phyloP scores from a whole-genome alignment of 192 early-diverging fungal genomes.

The Physocladia obscura region DNA sequence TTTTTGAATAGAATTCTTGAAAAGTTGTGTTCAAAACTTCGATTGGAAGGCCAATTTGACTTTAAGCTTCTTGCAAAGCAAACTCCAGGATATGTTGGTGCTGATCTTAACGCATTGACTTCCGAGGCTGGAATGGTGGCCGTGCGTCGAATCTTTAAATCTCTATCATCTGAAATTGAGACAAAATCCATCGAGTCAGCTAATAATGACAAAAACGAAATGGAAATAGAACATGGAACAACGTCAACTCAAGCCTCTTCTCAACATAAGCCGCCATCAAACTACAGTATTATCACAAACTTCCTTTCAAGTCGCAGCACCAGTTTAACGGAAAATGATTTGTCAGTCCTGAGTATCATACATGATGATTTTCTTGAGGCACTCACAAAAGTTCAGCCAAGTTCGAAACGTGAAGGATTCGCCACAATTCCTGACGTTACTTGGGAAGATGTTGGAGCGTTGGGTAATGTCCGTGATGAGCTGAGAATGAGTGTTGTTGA shows the following conservation, averaged over 20 bases:
- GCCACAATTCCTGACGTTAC: slow-evolving; percentile 94
- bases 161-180: neutral
- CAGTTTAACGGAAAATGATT: slow-evolving; percentile 75
- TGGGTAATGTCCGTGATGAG: slow-evolving; percentile 82
- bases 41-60: slow-evolving; percentile 81
- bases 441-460: slow-evolving; percentile 96
- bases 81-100: slow-evolving; percentile 97
- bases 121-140: slow-evolving; percentile 90
- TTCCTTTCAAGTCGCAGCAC: slow-evolving; percentile 73
- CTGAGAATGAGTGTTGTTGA: slow-evolving; percentile 94
- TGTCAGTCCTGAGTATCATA: slow-evolving; percentile 79
- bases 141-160: slow-evolving; percentile 71
- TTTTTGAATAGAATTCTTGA: slow-evolving; percentile 61
- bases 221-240: slow-evolving; percentile 39
- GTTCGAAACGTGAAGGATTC: slow-evolving; percentile 97
- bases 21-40: slow-evolving; percentile 75
- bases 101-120: slow-evolving; percentile 89
- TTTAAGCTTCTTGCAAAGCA: slow-evolving; percentile 77
- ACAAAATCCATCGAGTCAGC: neutral
- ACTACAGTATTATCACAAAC: slow-evolving; percentile 59
- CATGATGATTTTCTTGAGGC: slow-evolving; percentile 85
- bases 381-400: slow-evolving; percentile 88
- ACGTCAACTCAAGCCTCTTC: neutral
- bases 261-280: slow-evolving; percentile 27
- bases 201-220: slow-evolving; percentile 6